Base-by-base conservation (phyloP, 257 asterid genomes). In the Dorcoceras hygrometricum region DNA sequence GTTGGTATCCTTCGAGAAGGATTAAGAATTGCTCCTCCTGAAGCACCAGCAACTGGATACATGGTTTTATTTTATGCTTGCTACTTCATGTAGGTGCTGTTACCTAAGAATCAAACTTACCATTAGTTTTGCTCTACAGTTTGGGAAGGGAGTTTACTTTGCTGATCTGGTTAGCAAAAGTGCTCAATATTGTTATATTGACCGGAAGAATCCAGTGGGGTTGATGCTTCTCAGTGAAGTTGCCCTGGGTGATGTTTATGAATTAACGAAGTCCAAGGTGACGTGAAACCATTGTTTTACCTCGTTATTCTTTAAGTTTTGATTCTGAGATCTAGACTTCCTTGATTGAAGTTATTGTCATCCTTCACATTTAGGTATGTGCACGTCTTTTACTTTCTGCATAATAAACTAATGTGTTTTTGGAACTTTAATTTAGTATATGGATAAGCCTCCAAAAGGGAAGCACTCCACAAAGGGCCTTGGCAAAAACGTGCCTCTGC, bases 1-100 rank as follows among this genome's bases (percentile, higher is more conserved):
- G 86, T 94, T 56, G 99, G 99, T 75, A 94, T 94, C 66, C 96
- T 94, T 39, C 90, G 89, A 80, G 96, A 94, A 88, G 99, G 99
- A 59, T 79, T 94, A 70, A 79, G 99, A 79, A 84, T 94, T 75
- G 99, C 97, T 76, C 99, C 99, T 66, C 96, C 97, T 9, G 99
- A 94, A 88, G 99, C 99, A 73, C 99, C 99, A 43, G 82, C 92
- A 68, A 88, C 99, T 5, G 99, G 99, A 66, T 94, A 90, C 80
- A 94, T 94, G 99, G 99, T 94, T 73, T 71, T 57, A 48, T 65
- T 55, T 25, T 16, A 34, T 23, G 32, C 67, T 36, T 22, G 36
- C 23, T n/a, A 16, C 20, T 43, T 43, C 53, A 43, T 16, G 20
- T 43, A 43, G 20, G 53, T 43, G 6, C 16, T 43, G 16, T 43